Base-by-base conservation (phyloP, 257 asterid species). In the Striga asiatica region DNA sequence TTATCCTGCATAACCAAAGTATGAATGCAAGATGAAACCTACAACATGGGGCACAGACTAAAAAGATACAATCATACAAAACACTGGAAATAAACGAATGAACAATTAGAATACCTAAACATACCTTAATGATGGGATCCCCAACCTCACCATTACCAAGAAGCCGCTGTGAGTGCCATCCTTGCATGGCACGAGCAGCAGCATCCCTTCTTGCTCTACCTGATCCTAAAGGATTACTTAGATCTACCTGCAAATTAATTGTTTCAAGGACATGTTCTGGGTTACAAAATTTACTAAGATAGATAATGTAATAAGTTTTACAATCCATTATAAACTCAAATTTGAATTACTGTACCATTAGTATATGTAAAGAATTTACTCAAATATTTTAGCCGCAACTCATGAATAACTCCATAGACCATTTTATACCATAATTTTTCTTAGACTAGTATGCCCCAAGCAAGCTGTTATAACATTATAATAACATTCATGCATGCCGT, bases 151-250 rank as follows among this genome's bases (percentile, higher is more conserved):
- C 95, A 71, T 81, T 81, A 60, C 87, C 84, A 32, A 81, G 80
- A 74, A 78, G 89, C 31, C 95, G 89, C 69, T 82, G 91, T 60
- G 95, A 78, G 62, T 85, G 97, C 95, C 97, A 89, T 63, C 97
- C 97, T 68, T 89, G 95, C 94, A 89, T 89, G 66, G 97, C 97
- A 66, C 97, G 97, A 65, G 97, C 95, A 19, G 95, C 97, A 35
- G 94, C 94, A 79, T 85, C 95, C 72, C 97, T 79, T 74, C 97
- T 81, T 60, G 94, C 94, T 68, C 95, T 81, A 52, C 95, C 95
- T 16, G 94, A 81, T 62, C 88, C 95, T 38, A 89, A 49, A 62
- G 82, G 71, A 48, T 81, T 88, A 70, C 59, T 54, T 34, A 41
- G 69, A 69, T 74, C 82, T n/a, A 73, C 89, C 95, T 89, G 88